Conservation (phyloP, 306 rosid genomes). For the Pterocarpus macrocarpus region DNA sequence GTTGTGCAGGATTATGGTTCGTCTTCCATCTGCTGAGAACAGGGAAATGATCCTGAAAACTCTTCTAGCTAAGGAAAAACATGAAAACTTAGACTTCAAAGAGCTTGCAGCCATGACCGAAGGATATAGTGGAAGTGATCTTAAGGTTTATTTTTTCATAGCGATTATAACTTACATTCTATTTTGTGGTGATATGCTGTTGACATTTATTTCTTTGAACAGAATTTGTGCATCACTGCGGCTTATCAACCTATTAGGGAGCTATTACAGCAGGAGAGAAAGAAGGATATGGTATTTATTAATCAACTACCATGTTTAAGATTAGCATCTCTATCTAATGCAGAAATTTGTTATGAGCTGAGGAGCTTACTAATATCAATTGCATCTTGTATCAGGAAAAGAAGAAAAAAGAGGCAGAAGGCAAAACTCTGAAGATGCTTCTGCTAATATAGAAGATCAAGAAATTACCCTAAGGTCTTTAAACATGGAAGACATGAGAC, state of each 20-base stretch:
- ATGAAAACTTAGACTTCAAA: constrained; percentile 71
- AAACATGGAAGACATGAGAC: constrained; percentile 92
- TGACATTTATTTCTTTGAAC: constrained; percentile 54
- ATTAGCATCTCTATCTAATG: no score
- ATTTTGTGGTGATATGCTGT: constrained; percentile 21
- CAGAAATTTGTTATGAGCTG: neutral
- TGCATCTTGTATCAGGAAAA: constrained; percentile 64
- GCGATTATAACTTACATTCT: constrained; percentile 18
- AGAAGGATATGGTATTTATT: constrained; percentile 73
- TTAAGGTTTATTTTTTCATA: constrained; percentile 70
- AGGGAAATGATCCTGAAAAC: constrained; percentile 82
- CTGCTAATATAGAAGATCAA: constrained; percentile 62
- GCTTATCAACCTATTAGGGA: constrained; percentile 95
- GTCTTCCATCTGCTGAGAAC: constrained; percentile 79
- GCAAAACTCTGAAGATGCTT: constrained; percentile 60
- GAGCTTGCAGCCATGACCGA: constrained; percentile 84
- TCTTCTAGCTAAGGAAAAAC: constrained; percentile 72
- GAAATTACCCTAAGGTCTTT: constrained; percentile 73
- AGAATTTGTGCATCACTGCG: constrained; percentile 92
- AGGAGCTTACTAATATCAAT: constrained; percentile 18
- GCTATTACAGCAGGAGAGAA: constrained; percentile 82
- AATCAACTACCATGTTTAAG: constrained; percentile 9
- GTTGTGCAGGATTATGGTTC: constrained; percentile 76
- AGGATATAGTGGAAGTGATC: constrained; percentile 96
- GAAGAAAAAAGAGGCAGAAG: constrained; percentile 69